A percentile compares a stretch with the other conserved stretches of the same genome.
phyloP scores from a whole-genome alignment of 441 rosid genomes.

The Sinapis alba region DNA sequence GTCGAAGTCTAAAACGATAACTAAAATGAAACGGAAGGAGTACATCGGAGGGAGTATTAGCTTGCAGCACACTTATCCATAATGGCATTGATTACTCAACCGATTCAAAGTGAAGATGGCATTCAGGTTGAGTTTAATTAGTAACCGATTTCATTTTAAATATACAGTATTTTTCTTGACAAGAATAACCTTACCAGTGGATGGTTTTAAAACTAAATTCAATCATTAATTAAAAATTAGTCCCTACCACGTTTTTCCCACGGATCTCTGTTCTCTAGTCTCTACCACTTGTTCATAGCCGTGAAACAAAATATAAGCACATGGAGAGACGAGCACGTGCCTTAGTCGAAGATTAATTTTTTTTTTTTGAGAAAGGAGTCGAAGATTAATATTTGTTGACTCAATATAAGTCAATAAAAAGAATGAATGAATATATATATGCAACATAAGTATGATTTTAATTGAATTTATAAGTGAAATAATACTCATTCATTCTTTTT shows the following conservation, averaged over 20 bases:
- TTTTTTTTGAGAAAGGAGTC: neutral
- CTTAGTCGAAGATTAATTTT: neutral
- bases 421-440: no score
- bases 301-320: neutral
- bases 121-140: neutral
- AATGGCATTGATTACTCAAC: neutral
- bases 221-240: neutral
- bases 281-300: neutral
- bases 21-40: no score
- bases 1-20: no score
- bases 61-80: neutral
- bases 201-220: neutral
- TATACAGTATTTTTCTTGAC: neutral
- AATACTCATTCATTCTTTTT: no score
- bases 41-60: no score
- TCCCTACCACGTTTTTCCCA: neutral
- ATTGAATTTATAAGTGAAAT: no score
- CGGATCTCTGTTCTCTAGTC: neutral
- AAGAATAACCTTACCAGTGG: neutral
- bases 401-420: no score
- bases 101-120: neutral
- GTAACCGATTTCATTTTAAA: neutral
- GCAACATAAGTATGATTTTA: no score
- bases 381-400: neutral
- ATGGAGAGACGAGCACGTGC: constrained; percentile 7